A percentile compares a stretch with the other conserved stretches of the same genome.
phyloP scores from a whole-genome alignment of 2,329 filamentous ascomycete genomes.

The Seiridium unicorne region DNA sequence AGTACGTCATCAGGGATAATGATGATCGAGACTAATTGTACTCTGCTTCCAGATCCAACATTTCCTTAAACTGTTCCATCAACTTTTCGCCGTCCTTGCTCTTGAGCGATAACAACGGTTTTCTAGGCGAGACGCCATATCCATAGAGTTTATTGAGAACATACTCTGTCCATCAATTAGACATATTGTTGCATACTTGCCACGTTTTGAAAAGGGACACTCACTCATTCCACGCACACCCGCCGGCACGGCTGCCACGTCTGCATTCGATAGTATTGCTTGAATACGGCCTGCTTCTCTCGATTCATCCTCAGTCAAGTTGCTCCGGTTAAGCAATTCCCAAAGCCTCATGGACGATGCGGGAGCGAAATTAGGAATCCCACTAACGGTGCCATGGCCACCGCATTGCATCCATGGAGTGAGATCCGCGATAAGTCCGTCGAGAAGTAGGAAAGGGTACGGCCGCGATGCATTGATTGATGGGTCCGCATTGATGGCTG shows the following conservation, averaged over 20 bases:
- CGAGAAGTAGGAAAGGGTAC: conserved; percentile 20
- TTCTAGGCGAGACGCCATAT: conserved; percentile 16
- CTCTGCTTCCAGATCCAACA: conserved; percentile 16
- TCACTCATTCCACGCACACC: conserved; percentile 22
- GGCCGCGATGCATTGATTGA: conserved; percentile 11
- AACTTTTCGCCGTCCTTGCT: conserved; percentile 15
- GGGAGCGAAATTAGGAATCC: conserved; percentile 22
- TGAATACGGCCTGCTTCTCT: conserved; percentile 16
- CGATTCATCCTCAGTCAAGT: conserved; percentile 9
- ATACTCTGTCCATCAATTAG: conserved; percentile 12
- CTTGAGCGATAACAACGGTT: conserved; percentile 16
- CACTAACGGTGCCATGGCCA: conserved; percentile 20
- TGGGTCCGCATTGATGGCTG: conserved; percentile 12
- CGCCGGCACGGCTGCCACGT: conserved; percentile 20
- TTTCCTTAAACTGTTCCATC: conserved; percentile 14
- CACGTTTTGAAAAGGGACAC: not conserved
- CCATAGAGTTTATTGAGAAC: conserved; percentile 19
- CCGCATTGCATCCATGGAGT: conserved; percentile 22
- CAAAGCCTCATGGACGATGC: conserved; percentile 20
- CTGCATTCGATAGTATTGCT: conserved; percentile 17
- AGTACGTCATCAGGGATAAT: not conserved
- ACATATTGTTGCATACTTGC: too few relatives aligned
- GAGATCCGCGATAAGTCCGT: conserved; percentile 21
- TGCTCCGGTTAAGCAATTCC: conserved; percentile 15
- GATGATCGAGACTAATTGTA: not conserved